Conservation (phyloP, 1,284 basidiomycete genomes). For the Tylopilus sp. region DNA sequence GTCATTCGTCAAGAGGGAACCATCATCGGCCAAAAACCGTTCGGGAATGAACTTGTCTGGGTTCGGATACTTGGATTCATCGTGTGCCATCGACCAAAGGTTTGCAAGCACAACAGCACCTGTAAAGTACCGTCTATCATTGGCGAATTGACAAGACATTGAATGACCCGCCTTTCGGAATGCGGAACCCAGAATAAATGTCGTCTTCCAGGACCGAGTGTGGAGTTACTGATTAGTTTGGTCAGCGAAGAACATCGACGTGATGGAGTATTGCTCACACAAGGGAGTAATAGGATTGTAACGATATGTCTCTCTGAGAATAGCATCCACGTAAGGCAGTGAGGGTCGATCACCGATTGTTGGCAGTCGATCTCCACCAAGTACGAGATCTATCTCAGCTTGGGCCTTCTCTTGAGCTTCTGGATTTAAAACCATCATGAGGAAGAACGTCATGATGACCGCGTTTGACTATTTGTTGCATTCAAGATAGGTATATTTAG, state of each 20-base stretch:
- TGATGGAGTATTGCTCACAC: constrained; percentile 12
- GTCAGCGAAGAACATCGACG: too few species aligned
- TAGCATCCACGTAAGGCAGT: background rate
- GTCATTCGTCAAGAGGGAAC: background rate
- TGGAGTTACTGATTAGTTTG: too few species aligned
- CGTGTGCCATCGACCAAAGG: background rate
- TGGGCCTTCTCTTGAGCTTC: background rate
- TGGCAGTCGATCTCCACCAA: background rate
- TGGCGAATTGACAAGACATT: too few species aligned
- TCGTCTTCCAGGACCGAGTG: constrained; percentile 9
- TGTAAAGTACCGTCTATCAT: background rate
- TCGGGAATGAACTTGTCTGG: background rate
- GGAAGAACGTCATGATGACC: background rate
- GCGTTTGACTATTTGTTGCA: background rate
- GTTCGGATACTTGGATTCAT: background rate
- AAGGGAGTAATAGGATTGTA: background rate
- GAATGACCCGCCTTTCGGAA: constrained; percentile 6
- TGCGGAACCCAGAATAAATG: background rate
- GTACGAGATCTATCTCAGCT: background rate
- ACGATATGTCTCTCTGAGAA: background rate
- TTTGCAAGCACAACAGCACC: constrained; percentile 7
- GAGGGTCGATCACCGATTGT: background rate
- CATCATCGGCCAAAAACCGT: background rate
- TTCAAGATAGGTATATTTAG: too few species aligned
- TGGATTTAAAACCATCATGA: background rate